Conservation (phyloP, 2,329 filamentous ascomycete genomes). For the Microdochium paspali region DNA sequence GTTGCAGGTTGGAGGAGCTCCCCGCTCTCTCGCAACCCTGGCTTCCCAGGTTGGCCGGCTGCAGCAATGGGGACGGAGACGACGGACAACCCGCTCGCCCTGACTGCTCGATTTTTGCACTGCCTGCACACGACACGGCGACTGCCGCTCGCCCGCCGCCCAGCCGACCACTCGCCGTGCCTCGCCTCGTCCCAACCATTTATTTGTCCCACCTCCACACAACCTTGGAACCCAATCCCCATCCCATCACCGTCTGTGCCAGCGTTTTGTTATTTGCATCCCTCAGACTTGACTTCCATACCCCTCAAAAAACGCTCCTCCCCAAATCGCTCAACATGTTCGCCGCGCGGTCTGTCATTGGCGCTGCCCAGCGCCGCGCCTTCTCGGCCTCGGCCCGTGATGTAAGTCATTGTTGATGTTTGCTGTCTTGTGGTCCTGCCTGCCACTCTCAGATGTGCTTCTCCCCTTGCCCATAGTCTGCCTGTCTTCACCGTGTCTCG, state of each 20-base stretch:
- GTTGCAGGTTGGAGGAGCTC: too few species aligned
- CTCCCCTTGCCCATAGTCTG: too few species aligned
- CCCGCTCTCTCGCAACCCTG: too few species aligned
- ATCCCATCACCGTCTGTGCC: neutral
- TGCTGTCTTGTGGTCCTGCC: too few species aligned
- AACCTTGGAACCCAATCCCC: too few species aligned
- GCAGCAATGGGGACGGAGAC: too few species aligned
- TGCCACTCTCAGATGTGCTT: too few species aligned
- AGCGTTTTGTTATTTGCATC: neutral
- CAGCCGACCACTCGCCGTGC: neutral
- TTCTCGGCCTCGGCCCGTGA: constrained; percentile 73
- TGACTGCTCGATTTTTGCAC: neutral
- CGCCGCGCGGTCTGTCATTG: constrained; percentile 20
- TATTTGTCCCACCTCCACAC: neutral
- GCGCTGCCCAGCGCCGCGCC: constrained; percentile 59
- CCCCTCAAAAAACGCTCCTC: neutral
- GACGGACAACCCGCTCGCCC: too few species aligned
- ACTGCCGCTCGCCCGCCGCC: neutral
- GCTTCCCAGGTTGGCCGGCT: neutral
- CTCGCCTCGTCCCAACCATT: neutral
- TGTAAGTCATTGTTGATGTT: constrained; percentile 37
- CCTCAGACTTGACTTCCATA: too few species aligned
- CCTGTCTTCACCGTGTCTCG: too few species aligned
- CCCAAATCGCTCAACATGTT: constrained; percentile 10
- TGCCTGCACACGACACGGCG: neutral